Evolutionary conservation across 129 eudicot genomes (phyloP).

Genomic region (Daucus carota): DH1_v3.0 NC_030384.2:37957501-37958000

Average conservation of each 20-base stretch:
- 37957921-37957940: not conserved
- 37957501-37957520: not conserved
- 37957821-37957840: slow-evolving; percentile 8
- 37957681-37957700: not conserved
- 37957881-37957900: not conserved
- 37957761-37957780: not conserved
- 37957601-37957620: slow-evolving; percentile 3
- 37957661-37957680: not conserved
- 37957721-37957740: not conserved
- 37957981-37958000: not conserved
- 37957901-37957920: not conserved
- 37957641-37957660: not conserved
- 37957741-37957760: not conserved
- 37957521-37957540: not conserved
- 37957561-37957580: not conserved
- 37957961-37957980: slow-evolving; percentile 5
- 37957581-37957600: slow-evolving; percentile 2
- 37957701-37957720: slow-evolving; percentile 6
- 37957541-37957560: not conserved
- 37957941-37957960: slow-evolving; percentile 11
- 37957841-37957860: slow-evolving; percentile 9
- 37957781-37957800: not conserved
- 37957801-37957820: slow-evolving; percentile 1
- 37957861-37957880: slow-evolving; percentile 10
- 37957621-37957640: not conserved